Percentiles rank a stretch among this genome's conserved stretches.
Conservation (phyloP, 805 yeast species). For the Wickerhamiella brachini region DNA sequence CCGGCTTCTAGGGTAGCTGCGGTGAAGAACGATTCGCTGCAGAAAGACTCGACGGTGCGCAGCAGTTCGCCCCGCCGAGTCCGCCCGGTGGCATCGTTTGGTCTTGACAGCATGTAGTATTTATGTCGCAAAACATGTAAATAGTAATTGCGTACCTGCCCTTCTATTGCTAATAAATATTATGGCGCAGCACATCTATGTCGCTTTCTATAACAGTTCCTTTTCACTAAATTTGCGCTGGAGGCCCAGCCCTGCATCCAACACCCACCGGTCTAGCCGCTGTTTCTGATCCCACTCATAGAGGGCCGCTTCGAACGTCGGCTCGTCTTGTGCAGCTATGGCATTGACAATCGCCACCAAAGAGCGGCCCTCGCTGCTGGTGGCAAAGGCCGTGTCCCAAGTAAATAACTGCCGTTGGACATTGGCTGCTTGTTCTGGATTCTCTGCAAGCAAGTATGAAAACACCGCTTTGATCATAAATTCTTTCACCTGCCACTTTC, state of each 20-base stretch:
- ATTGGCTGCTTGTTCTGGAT: slow-evolving; percentile 5
- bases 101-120: neutral
- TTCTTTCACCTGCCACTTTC: slow-evolving; percentile 5
- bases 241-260: slow-evolving; percentile 9
- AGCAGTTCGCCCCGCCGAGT: neutral
- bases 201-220: slow-evolving; percentile 5
- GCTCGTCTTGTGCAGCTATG: slow-evolving; percentile 6
- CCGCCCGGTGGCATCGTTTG: neutral
- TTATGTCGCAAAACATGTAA: neutral
- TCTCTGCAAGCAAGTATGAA: slow-evolving; percentile 11
- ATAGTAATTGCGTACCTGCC: neutral
- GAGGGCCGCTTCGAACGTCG: slow-evolving; percentile 13
- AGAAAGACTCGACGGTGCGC: neutral
- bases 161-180: neutral
- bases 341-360: slow-evolving; percentile 10
- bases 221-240: slow-evolving; percentile 4
- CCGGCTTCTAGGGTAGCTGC: neutral
- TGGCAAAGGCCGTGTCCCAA: slow-evolving; percentile 10
- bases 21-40: neutral
- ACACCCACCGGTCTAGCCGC: slow-evolving; percentile 12
- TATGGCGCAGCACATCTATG: too few relatives aligned
- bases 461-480: slow-evolving; percentile 10
- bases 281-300: slow-evolving; percentile 11
- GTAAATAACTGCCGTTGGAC: slow-evolving; percentile 3
- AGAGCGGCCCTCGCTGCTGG: slow-evolving; percentile 8